Evolutionary conservation across 2,329 filamentous ascomycete genomes (phyloP).

Genomic region (Trichoderma sp.): DNA sequence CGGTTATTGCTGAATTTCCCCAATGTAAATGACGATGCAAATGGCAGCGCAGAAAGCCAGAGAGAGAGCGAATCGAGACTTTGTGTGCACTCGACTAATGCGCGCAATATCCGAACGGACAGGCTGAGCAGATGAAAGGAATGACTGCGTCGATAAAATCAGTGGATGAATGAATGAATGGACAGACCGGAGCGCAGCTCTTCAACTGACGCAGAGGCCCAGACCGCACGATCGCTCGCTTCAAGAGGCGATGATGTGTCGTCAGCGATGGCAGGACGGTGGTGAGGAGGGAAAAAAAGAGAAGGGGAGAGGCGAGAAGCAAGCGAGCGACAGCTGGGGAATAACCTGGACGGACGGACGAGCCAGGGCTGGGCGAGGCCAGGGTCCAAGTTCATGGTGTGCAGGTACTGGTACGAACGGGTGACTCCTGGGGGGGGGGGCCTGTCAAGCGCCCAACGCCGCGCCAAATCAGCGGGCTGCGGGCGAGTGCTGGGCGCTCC

Average conservation of each 20-base stretch:
- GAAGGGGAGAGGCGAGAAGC: slow-evolving; percentile 19
- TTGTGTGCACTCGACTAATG: slow-evolving; percentile 5
- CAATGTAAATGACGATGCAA: neutral
- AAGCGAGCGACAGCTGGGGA: slow-evolving; percentile 7
- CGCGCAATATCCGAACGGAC: neutral
- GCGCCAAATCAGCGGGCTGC: neutral
- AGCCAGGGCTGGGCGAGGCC: neutral
- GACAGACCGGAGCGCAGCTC: slow-evolving; percentile 18
- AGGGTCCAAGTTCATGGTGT: neutral
- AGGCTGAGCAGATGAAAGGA: slow-evolving; percentile 2
- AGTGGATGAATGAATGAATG: slow-evolving; percentile 17
- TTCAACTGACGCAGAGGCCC: slow-evolving; percentile 7
- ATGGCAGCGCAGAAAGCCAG: neutral
- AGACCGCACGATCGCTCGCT: slow-evolving; percentile 11
- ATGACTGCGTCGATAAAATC: slow-evolving; percentile 3
- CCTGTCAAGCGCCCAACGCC: neutral
- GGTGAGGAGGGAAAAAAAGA: slow-evolving; percentile 19
- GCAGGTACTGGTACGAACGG: neutral
- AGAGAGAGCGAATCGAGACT: slow-evolving; percentile 22
- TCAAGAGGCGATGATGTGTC: slow-evolving; percentile 13
- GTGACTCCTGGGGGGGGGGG: neutral
- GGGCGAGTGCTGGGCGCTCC: neutral
- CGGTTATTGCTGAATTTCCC: neutral
- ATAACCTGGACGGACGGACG: neutral
- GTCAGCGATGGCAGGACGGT: slow-evolving; percentile 5